phyloP scores from a whole-genome alignment of 768 basidiomycete genomes.

The Termitomyces sp. region DNA sequence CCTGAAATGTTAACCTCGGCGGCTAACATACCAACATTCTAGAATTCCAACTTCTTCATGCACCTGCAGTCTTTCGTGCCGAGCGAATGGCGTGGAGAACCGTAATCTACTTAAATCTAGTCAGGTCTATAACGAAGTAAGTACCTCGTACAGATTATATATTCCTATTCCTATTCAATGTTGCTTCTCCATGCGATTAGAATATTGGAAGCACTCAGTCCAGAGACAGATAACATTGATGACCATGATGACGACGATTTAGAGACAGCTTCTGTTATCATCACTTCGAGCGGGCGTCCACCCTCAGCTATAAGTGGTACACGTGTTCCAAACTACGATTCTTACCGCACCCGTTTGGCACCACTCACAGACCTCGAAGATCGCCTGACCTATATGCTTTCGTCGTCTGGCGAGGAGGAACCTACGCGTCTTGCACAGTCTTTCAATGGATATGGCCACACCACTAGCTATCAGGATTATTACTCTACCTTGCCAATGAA shows the following conservation, averaged over 20 bases:
- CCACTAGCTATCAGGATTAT: constrained; percentile 13
- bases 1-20: neutral
- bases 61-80: constrained; percentile 69
- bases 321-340: constrained; percentile 54
- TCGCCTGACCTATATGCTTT: constrained; percentile 59
- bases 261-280: constrained; percentile 50
- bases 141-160: constrained; percentile 16
- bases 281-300: constrained; percentile 44
- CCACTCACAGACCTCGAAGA: constrained; percentile 70
- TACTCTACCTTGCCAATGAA: neutral
- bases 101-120: constrained; percentile 85
- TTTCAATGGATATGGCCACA: constrained; percentile 23
- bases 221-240: constrained; percentile 55
- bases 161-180: constrained; percentile 9
- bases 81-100: constrained; percentile 84
- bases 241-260: constrained; percentile 53
- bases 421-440: constrained; percentile 49
- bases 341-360: constrained; percentile 56
- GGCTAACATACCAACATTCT: constrained; percentile 15
- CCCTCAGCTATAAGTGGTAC: constrained; percentile 47
- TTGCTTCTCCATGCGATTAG: constrained; percentile 28
- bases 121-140: constrained; percentile 74
- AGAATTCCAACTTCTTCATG: constrained; percentile 85
- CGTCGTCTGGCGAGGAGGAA: constrained; percentile 69
- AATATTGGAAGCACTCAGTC: constrained; percentile 70